These are phyloP conservation scores for Alternaria postmessia DNA, from an alignment of 2,329 filamentous ascomycete genomes.

Conservation along the genomic window DNA sequence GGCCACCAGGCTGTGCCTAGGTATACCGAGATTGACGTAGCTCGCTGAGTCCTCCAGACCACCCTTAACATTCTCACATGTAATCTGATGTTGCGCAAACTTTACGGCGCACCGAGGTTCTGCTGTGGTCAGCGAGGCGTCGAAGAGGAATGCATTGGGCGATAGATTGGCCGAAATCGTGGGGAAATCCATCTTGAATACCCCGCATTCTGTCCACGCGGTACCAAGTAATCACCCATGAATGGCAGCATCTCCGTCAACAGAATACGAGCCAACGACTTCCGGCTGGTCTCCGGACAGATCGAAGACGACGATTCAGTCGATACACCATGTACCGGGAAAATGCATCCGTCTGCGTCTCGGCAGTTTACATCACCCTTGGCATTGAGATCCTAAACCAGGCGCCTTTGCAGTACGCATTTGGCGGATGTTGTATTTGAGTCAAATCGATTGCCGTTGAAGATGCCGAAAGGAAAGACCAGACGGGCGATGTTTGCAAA, in stretches of 20 bases:
- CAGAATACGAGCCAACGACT: slow-evolving; percentile 14
- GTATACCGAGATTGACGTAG: neutral
- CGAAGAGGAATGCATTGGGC: neutral
- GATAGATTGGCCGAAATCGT: slow-evolving; percentile 1
- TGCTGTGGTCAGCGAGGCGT: neutral
- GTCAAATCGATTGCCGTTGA: neutral
- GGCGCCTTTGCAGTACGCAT: neutral
- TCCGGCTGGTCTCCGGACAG: slow-evolving; percentile 16
- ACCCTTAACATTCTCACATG: neutral
- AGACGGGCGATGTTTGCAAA: neutral
- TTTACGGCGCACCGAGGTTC: slow-evolving; percentile 5
- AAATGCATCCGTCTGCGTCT: neutral
- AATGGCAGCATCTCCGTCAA: slow-evolving; percentile 20
- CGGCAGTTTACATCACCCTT: neutral
- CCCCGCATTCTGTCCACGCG: slow-evolving; percentile 24
- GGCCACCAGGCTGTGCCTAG: neutral
- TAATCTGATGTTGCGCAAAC: neutral
- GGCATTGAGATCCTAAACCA: slow-evolving; percentile 1
- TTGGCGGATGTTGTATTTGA: neutral
- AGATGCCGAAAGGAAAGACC: neutral
- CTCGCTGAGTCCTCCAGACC: neutral
- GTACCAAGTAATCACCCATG: slow-evolving; percentile 10
- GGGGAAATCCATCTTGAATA: slow-evolving; percentile 14
- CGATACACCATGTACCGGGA: slow-evolving; percentile 4
- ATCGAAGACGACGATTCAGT: neutral